A percentile compares a stretch with the other conserved stretches of the same genome.
phyloP scores from a whole-genome alignment of 352 stramenopile species.

The Globisporangium solare region DNA sequence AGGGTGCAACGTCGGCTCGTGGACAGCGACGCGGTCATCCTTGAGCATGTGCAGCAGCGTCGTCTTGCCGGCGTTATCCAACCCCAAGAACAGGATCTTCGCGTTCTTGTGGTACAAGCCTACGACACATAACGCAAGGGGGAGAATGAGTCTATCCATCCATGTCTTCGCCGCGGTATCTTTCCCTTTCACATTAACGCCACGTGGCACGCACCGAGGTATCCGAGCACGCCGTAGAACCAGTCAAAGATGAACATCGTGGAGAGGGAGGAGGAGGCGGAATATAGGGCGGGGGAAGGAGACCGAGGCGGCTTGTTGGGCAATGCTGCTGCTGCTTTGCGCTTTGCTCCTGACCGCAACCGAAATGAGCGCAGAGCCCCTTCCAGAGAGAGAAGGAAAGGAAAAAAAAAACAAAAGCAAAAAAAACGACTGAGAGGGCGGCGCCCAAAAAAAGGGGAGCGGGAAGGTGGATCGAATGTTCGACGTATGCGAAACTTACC shows the following conservation, averaged over 20 bases:
- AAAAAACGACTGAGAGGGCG: neutral
- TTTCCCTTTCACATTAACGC: slow-evolving; percentile 2
- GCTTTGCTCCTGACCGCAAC: slow-evolving; percentile 20
- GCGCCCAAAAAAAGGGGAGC: slow-evolving; percentile 9
- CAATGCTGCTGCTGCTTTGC: slow-evolving; percentile 5
- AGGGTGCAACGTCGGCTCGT: slow-evolving; percentile 96
- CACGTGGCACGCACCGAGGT: slow-evolving; percentile 69
- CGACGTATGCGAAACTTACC: neutral
- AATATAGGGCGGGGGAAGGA: slow-evolving; percentile 1
- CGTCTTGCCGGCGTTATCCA: slow-evolving; percentile 99
- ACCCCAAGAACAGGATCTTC: slow-evolving; percentile 99
- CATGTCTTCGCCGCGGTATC: neutral
- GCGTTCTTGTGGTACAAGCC: slow-evolving; percentile 99
- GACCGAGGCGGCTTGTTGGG: neutral
- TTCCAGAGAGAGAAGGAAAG: too few species aligned
- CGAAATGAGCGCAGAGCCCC: slow-evolving; percentile 7
- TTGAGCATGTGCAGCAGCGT: slow-evolving; percentile 99
- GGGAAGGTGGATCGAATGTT: slow-evolving; percentile 4
- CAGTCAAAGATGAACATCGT: slow-evolving; percentile 97
- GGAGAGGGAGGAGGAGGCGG: neutral
- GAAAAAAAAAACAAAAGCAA: slow-evolving; percentile 10
- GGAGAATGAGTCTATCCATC: neutral
- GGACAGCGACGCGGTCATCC: slow-evolving; percentile 95
- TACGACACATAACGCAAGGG: slow-evolving; percentile 23
- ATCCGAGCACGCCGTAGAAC: slow-evolving; percentile 94